Evolutionary conservation across 2,329 filamentous ascomycete genomes (phyloP).

Genomic region (Teratosphaeria destructans): DNA sequence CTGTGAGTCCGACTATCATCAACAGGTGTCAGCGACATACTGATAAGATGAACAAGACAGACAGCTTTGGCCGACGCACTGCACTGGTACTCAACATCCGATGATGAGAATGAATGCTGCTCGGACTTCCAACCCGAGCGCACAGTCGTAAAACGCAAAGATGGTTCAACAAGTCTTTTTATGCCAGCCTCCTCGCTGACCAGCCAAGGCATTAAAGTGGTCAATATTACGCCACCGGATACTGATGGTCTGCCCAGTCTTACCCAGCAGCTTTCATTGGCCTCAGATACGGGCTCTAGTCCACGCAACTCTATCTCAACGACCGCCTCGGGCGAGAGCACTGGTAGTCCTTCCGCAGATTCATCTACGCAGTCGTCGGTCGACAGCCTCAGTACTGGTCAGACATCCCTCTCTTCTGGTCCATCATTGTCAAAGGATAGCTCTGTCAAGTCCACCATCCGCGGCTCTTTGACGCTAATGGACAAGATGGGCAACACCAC

Average conservation of each 20-base stretch:
- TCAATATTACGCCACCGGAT: constrained; percentile 40
- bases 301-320: constrained; percentile 20
- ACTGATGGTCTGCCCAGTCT: constrained; percentile 14
- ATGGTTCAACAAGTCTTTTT: constrained; percentile 54
- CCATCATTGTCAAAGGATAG: constrained; percentile 21
- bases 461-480: constrained; percentile 50
- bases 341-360: constrained; percentile 15
- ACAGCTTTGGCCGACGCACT: constrained; percentile 49
- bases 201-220: constrained; percentile 54
- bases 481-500: constrained; percentile 48
- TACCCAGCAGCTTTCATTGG: constrained; percentile 14
- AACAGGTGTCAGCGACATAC: background rate
- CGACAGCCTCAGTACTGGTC: constrained; percentile 1
- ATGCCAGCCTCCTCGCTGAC: constrained; percentile 55
- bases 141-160: constrained; percentile 48
- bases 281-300: constrained; percentile 19
- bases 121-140: constrained; percentile 52
- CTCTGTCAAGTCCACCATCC: constrained; percentile 34
- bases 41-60: constrained; percentile 24
- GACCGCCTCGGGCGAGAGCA: constrained; percentile 9
- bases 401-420: constrained; percentile 2
- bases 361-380: constrained; percentile 14
- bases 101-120: constrained; percentile 46
- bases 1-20: constrained; percentile 21
- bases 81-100: constrained; percentile 54